Evolutionary conservation across 345 rosid species (phyloP).

Genomic region (Turritis glabra): DNA sequence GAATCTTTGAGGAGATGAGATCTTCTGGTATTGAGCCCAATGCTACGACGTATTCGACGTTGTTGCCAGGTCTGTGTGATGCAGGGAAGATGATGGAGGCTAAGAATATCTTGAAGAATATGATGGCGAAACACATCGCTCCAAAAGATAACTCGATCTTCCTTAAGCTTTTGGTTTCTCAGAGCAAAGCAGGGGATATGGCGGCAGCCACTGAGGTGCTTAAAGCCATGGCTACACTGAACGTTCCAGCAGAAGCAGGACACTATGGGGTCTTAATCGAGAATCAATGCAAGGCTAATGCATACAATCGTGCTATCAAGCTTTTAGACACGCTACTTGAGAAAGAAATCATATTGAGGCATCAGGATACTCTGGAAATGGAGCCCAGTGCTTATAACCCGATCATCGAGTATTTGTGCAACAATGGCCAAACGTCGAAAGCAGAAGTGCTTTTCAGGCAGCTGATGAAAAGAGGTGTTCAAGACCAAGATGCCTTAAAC

Average conservation of each 20-base stretch:
- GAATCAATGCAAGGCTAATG: slow-evolving; percentile 69
- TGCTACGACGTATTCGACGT: slow-evolving; percentile 68
- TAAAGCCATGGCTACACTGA: slow-evolving; percentile 74
- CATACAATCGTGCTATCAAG: slow-evolving; percentile 64
- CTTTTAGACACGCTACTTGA: slow-evolving; percentile 73
- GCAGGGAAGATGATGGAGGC: slow-evolving; percentile 72
- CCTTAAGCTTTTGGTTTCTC: slow-evolving; percentile 59
- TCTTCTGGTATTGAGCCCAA: slow-evolving; percentile 65
- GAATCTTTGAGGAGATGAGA: slow-evolving; percentile 81
- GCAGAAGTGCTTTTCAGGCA: slow-evolving; percentile 87
- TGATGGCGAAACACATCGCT: slow-evolving; percentile 61
- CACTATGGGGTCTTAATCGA: slow-evolving; percentile 82
- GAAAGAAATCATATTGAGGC: slow-evolving; percentile 76
- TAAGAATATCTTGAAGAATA: slow-evolving; percentile 58
- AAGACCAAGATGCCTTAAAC: slow-evolving; percentile 71
- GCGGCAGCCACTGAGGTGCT: slow-evolving; percentile 75
- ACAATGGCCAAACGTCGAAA: slow-evolving; percentile 66
- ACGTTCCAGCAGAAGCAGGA: slow-evolving; percentile 77
- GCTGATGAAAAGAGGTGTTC: slow-evolving; percentile 83
- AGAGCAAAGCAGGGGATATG: slow-evolving; percentile 64
- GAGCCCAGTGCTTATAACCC: slow-evolving; percentile 67
- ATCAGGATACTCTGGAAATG: slow-evolving; percentile 63
- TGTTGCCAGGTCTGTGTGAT: slow-evolving; percentile 82
- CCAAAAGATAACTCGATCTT: slow-evolving; percentile 78
- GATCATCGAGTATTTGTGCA: slow-evolving; percentile 67